Base-by-base conservation (phyloP, 768 basidiomycete genomes). In the Galerina sulciceps region DNA sequence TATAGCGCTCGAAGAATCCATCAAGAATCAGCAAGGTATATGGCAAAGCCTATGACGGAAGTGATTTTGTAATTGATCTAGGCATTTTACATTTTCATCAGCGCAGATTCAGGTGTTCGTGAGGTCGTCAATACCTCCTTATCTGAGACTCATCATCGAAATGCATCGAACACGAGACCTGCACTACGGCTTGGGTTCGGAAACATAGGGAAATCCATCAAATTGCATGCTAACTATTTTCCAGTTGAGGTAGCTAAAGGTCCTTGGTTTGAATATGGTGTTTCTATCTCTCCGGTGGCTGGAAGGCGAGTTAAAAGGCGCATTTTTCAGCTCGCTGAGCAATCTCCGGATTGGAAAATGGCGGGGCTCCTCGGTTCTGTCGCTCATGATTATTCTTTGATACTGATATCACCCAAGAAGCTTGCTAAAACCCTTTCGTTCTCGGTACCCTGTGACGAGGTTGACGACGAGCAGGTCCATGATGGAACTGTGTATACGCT, bases 151-250 rank as follows among this genome's bases (percentile, higher is more conserved):
- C 1, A 31, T 31, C 26, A 5, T 31, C 26, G 8, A 31, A 4
- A 5, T 31, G 26, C 26, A 31, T 31, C 26, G 4, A 31, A 31
- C 26, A 31, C 26, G 26, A 31, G 26, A 8, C 26, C 26, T 8
- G 0, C 88, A 13, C 60, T 85, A 10, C 80, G 87, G 17, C 85
- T 85, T 6, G 84, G 78, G 13, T 88, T 80, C 61, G 87, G 88
- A 0, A 83, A 75, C 0, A 61, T 61, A 1, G 87, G 88, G 9
- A 76, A 60, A 36, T 40, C 69, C 9, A 77, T 86, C 65, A 81
- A 75, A 42, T 69, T 90, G 14, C 79, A 89, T 6, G 79, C 88
- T 45, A 91, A 91, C 64, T 89, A 85, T 74, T 90, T 90, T 70
- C 79, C 87, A 0, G 76, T 91, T 23, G 76, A 75, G 46, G 69